Evolutionary conservation across 208 protist genomes (phyloP).

Genomic region (Naegleria gruberi): DNA sequence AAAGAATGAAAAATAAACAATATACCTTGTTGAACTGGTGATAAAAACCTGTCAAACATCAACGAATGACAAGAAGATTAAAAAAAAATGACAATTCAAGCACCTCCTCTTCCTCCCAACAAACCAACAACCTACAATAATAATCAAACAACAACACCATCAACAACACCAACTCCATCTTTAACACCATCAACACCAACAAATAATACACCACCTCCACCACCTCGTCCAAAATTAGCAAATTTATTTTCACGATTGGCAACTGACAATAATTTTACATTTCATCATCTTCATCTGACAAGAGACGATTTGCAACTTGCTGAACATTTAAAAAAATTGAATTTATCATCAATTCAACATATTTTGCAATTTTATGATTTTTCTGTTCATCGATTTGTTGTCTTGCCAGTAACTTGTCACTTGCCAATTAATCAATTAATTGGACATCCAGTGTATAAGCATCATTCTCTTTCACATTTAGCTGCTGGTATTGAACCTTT

Average conservation of each 20-base stretch:
- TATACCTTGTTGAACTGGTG: too few species aligned
- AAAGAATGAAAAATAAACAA: too few species aligned
- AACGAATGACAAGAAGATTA: not conserved
- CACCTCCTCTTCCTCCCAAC: not conserved
- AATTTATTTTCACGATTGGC: not conserved
- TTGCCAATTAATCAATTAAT: not conserved
- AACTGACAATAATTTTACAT: not conserved
- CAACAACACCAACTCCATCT: not conserved
- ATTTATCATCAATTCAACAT: not conserved
- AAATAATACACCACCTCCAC: not conserved
- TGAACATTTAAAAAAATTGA: not conserved
- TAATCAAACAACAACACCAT: not conserved
- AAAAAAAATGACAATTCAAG: not conserved
- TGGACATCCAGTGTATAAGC: not conserved
- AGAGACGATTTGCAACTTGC: not conserved
- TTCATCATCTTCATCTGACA: not conserved
- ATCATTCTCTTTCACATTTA: not conserved
- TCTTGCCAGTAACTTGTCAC: not conserved
- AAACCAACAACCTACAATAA: too few species aligned
- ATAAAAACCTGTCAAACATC: too few species aligned
- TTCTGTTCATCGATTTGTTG: not conserved
- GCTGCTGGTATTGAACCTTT: not conserved
- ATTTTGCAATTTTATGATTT: not conserved
- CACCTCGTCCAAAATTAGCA: not conserved
- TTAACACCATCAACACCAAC: too few species aligned